Evolutionary conservation across 352 stramenopile genomes (phyloP), one percentile per base, ranked within the genome.

Genomic region (Phytophthora boehmeriae): DNA sequence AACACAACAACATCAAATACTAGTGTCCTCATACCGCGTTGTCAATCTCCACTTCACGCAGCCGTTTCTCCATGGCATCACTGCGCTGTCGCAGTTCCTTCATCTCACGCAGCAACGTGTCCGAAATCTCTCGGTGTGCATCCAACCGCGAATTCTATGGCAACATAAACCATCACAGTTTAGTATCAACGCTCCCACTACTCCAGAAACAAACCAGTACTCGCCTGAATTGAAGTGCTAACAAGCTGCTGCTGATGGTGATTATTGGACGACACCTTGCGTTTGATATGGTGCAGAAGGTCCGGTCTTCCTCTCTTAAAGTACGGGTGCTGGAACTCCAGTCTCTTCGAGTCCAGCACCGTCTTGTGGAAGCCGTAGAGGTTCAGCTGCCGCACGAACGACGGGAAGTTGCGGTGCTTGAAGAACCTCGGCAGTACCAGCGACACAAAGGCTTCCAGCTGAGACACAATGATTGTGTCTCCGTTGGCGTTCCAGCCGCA

Each of bases 341-440:
- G 75, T 19, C 86, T 82, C 68, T 95, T 97, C 39, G 92, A 95
- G 72, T 98, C 93, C 38, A 95, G 78, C 52, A 96, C 85, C 34
- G 88, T 96, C 74, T 98, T 98, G 63, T 95, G 82, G 69, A 98
- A 98, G 48, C 92, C 89, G 63, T 98, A 96, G 54, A 98, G 86
- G 67, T 98, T 98, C 27, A 98, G 77, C 75, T 98, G 92, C 14
- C 92, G 89, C 61, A 98, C 90, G 51, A 98, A 98, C n/a, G 88
- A 97, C 53, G 89, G 86, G 59, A 97, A 96, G 71, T 98, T 98
- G 54, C 83, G 85, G 74, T 98, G 92, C 73, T 97, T 97, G 58
- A 97, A 97, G 66, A 96, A 96, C 2, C 89, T 73, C 41, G 87
- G 89, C 54, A 97, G 68, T 58, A 97, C 86, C 72, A 91, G 80